Base-by-base conservation (phyloP, 352 stramenopile species). In the Phytophthora nicotianae region DNA sequence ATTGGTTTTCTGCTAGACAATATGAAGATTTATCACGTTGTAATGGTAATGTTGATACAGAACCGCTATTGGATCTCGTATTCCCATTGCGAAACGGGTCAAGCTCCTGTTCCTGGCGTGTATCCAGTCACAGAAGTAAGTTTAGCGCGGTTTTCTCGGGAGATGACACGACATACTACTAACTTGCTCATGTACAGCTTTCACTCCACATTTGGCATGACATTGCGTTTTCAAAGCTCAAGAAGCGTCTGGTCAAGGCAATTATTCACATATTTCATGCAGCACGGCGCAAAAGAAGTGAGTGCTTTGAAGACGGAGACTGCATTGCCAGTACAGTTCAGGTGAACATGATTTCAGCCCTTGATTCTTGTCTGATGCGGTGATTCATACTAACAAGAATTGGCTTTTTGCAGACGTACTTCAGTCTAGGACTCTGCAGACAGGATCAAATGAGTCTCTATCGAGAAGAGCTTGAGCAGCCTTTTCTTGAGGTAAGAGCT, bases 61-160 rank as follows among this genome's bases (percentile, higher is more conserved):
- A 93, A 95, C 48, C 85, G 87, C 20, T 95, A 94, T 56, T 95
- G 87, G 87, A 93, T 95, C 62, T 83, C 77, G 33, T 95, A 93
- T 61, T 91, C 87, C 5, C 87, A 95, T 40, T 95, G 83, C 27
- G 82, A 92, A 59, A 94, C 81, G 20, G 87, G 87, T 3, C 83
- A 94, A 52, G 87, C 87, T 6, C 87, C 87, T 43, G 83, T 95
- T 54, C 83, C 83, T 26, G 87, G 87, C 17, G 87, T 95, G 32
- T 95, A 92, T 63, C 78, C 87, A 5, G 70, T 95, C 21, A 86
- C 86, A 13, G 85, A 95, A 72, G 87, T 94, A 73, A 24, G 61
- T 48, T 10, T 10, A 14, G 1, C 47, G 23, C 20, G 2, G n/a
- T 26, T n/a, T 49, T 4, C 14, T 20, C 27, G 11, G 4, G 10